A percentile compares a stretch with the other conserved stretches of the same genome.
Conservation (phyloP, 176 grass and related monocot genomes). For the Avena atlantica region DNA sequence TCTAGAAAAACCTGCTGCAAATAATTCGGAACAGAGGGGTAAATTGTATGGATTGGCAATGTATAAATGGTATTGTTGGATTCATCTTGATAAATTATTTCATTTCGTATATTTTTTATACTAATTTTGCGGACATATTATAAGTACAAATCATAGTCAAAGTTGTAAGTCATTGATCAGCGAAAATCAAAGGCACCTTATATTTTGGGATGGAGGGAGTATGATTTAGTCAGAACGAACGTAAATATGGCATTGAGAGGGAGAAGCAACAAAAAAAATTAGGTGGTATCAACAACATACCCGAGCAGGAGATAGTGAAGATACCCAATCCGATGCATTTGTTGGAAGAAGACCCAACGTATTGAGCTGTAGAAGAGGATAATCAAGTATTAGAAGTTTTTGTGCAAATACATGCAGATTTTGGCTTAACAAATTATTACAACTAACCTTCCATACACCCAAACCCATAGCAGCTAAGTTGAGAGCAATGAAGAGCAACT, state of each 20-base stretch:
- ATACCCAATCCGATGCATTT: slow-evolving; percentile 95
- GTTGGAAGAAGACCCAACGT: slow-evolving; percentile 98
- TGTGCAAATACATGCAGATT: slow-evolving; percentile 26
- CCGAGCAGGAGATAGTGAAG: slow-evolving; percentile 77
- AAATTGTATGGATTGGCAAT: too few relatives aligned
- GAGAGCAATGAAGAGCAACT: slow-evolving; percentile 88
- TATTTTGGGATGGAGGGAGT: too few relatives aligned
- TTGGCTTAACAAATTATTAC: slow-evolving; percentile 4
- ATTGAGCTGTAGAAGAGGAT: slow-evolving; percentile 70
- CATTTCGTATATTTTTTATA: too few relatives aligned
- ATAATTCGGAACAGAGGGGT: too few relatives aligned
- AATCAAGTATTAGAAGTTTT: slow-evolving; percentile 28
- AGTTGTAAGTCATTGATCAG: too few relatives aligned
- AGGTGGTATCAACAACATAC: slow-evolving; percentile 43
- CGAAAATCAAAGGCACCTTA: too few relatives aligned
- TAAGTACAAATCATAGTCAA: too few relatives aligned
- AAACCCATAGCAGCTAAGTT: slow-evolving; percentile 86
- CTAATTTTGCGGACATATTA: too few relatives aligned
- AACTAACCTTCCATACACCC: slow-evolving; percentile 91
- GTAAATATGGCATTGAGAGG: neutral
- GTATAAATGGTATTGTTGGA: too few relatives aligned
- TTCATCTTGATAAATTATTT: too few relatives aligned
- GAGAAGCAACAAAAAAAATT: neutral
- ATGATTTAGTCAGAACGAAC: neutral
- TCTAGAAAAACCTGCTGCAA: too few relatives aligned